These are phyloP conservation scores for Fusarium staphyleae DNA, from an alignment of 2,329 filamentous ascomycete genomes.

Conservation along the genomic window DNA sequence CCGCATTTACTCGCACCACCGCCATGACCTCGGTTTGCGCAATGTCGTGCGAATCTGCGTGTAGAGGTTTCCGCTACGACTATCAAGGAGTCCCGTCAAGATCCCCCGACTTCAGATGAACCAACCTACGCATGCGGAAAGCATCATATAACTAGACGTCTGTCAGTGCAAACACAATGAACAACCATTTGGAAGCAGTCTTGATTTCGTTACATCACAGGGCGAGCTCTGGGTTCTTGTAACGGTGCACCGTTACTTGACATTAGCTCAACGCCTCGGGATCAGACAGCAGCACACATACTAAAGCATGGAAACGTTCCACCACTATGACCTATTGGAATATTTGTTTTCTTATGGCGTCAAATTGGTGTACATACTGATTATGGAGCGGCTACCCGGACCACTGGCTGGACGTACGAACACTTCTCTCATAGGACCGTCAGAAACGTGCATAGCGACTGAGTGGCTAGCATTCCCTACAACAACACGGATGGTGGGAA, in stretches of 20 bases:
- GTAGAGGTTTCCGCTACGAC: constrained; percentile 12
- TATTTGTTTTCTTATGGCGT: constrained; percentile 9
- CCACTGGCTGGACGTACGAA: constrained; percentile 20
- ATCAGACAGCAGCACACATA: constrained; percentile 14
- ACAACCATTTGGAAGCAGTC: constrained; percentile 11
- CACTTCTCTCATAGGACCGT: constrained; percentile 8
- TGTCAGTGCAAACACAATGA: constrained; percentile 7
- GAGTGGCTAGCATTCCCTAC: constrained; percentile 15
- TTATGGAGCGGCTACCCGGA: neutral
- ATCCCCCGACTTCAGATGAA: constrained; percentile 15
- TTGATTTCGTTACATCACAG: neutral
- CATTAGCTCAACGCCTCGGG: constrained; percentile 16
- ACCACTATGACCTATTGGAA: constrained; percentile 18
- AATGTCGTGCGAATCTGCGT: constrained; percentile 21
- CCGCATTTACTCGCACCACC: constrained; percentile 14
- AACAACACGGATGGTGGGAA: constrained; percentile 15
- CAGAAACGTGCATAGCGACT: constrained; percentile 22
- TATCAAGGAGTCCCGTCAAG: constrained; percentile 5
- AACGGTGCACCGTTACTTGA: constrained; percentile 21
- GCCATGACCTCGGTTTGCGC: constrained; percentile 3
- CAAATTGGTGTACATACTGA: constrained; percentile 9
- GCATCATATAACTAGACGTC: constrained; percentile 7
- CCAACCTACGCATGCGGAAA: constrained; percentile 2
- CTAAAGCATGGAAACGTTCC: constrained; percentile 18
- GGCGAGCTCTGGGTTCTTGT: constrained; percentile 15